Percentiles rank a stretch among this genome's conserved stretches.
Conservation (phyloP, 177 flowering plant species). For the Tripterygium wilfordii region DNA sequence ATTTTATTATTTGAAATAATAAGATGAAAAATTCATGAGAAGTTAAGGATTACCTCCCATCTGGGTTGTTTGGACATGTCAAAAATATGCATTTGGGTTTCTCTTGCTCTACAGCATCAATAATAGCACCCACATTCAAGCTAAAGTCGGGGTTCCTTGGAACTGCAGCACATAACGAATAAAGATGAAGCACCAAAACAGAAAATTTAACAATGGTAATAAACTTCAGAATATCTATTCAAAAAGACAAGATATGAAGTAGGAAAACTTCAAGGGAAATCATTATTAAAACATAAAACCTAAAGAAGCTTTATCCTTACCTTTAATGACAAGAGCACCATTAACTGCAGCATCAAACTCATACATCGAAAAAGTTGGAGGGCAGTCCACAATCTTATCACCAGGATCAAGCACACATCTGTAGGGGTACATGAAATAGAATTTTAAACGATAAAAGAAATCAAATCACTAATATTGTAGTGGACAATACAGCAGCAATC, state of each 20-base stretch:
- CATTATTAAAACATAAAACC: not conserved
- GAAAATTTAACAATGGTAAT: not conserved
- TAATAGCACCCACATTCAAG: constrained; percentile 64
- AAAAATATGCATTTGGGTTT: constrained; percentile 93
- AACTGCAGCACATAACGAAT: constrained; percentile 66
- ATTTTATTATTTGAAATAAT: too few relatives aligned
- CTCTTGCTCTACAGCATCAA: constrained; percentile 61
- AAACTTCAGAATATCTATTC: too few relatives aligned
- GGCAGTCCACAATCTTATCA: constrained; percentile 95
- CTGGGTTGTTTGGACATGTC: constrained; percentile 98
- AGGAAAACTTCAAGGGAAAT: not conserved
- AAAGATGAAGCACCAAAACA: too few relatives aligned
- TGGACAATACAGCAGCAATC: too few relatives aligned
- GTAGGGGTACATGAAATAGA: too few relatives aligned
- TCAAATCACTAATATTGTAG: too few relatives aligned
- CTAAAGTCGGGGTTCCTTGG: constrained; percentile 77
- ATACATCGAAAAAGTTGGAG: constrained; percentile 99
- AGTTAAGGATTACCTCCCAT: constrained; percentile 73
- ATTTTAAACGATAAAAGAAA: too few relatives aligned
- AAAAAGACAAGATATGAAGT: too few relatives aligned
- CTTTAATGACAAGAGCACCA: constrained; percentile 81
- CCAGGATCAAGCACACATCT: constrained; percentile 98
- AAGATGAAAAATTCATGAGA: constrained; percentile 2
- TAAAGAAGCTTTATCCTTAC: constrained; percentile 23
- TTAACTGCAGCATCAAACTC: constrained; percentile 98